Evolutionary conservation across 352 stramenopile species (phyloP).

Genomic region (Globisporangium carolinianum): DNA sequence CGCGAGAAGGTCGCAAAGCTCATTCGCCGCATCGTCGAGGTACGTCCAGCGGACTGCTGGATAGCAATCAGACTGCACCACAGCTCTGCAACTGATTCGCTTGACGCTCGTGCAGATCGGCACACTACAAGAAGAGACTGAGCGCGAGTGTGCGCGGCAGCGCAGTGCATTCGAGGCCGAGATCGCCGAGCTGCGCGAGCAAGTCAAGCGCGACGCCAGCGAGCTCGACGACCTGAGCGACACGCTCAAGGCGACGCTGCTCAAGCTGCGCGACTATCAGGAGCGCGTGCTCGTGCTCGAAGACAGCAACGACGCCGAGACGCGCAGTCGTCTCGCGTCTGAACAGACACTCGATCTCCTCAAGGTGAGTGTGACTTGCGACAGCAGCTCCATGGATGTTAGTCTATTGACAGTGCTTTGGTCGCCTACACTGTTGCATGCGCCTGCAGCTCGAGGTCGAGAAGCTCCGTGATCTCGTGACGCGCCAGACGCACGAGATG

Average conservation of each 20-base stretch:
- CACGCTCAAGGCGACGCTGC: constrained; percentile 32
- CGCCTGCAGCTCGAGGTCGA: constrained; percentile 36
- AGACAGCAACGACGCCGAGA: constrained; percentile 50
- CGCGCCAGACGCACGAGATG: constrained; percentile 44
- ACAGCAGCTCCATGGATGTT: not conserved
- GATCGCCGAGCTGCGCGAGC: constrained; percentile 38
- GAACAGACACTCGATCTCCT: constrained; percentile 67
- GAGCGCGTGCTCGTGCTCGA: constrained; percentile 52
- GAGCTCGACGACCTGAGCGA: constrained; percentile 52
- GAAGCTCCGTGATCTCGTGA: constrained; percentile 52
- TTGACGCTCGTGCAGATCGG: constrained; percentile 17
- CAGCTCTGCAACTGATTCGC: not conserved
- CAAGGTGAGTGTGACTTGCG: constrained; percentile 16
- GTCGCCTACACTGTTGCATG: not conserved
- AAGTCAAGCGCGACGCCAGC: constrained; percentile 31
- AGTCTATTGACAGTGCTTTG: not conserved
- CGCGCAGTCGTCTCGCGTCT: constrained; percentile 35
- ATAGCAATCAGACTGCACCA: not conserved
- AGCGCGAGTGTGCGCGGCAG: constrained; percentile 40
- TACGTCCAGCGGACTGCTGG: constrained; percentile 10
- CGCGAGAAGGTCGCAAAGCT: constrained; percentile 77
- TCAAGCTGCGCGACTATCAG: constrained; percentile 43
- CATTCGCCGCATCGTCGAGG: constrained; percentile 67
- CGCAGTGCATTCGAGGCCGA: constrained; percentile 29
- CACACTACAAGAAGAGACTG: constrained; percentile 47